A percentile compares a stretch with the other conserved stretches of the same genome.
Evolutionary conservation across 192 early-diverging fungal species (phyloP).

Genomic region (Polychytrium aggregatum): DNA sequence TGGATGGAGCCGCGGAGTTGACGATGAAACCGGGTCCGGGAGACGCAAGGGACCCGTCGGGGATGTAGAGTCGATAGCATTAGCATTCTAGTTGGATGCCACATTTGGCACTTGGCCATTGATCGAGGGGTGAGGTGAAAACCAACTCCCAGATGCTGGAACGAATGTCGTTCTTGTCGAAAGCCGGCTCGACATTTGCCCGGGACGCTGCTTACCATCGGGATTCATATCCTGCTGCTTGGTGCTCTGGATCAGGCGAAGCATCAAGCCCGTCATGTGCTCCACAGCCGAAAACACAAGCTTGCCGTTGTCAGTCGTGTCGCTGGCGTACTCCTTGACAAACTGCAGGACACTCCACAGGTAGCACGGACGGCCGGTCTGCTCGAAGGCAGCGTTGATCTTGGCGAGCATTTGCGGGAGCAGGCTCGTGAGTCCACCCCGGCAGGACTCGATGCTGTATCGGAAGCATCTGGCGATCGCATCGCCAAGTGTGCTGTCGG

Average conservation of each 20-base stretch:
- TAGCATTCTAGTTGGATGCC: not conserved
- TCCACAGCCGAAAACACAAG: conserved; percentile 48
- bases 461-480: conserved; percentile 44
- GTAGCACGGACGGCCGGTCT: conserved; percentile 53
- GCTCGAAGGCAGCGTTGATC: conserved; percentile 55
- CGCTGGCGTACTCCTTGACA: conserved; percentile 48
- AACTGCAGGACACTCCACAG: conserved; percentile 69
- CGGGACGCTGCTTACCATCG: conserved; percentile 40
- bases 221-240: conserved; percentile 43
- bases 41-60: not conserved
- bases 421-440: conserved; percentile 39
- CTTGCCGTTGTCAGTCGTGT: conserved; percentile 35
- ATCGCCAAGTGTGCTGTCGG: conserved; percentile 32
- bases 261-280: conserved; percentile 51
- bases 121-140: too few relatives aligned
- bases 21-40: conserved; percentile 1
- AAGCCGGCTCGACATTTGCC: too few relatives aligned
- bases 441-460: conserved; percentile 45
- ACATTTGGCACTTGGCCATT: conserved; percentile 4
- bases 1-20: not conserved
- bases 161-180: too few relatives aligned
- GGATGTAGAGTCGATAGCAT: conserved; percentile 1
- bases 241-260: conserved; percentile 40
- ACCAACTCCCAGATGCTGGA: too few relatives aligned
- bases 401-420: conserved; percentile 46